Base-by-base conservation (phyloP, 805 yeast genomes). In the Metschnikowia proteae region DNA sequence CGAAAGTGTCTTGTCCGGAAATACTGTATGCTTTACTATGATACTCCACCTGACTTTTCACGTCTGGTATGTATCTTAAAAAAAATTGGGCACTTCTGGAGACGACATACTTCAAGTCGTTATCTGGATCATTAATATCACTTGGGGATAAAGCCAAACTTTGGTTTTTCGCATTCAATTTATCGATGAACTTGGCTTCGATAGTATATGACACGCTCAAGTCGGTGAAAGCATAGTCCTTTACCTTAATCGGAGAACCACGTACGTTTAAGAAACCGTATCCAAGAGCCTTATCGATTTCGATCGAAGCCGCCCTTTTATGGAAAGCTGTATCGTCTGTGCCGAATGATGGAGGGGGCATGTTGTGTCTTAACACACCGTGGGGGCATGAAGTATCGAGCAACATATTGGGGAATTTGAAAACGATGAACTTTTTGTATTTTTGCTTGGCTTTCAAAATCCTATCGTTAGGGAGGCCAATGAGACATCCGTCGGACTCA, bases 381-480 rank as follows among this genome's bases (percentile, higher is more conserved):
- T 79, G 78, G 29, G 74, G 68, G 57, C 86, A 81, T 5, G 75
- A 63, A 23, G 74, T 74, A 56, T 81, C 86, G 36, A 82, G 62
- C 27, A 80, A 60, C 53, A 74, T 75, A 34, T 72, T 65, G 1
- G 87, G 87, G 44, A 82, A 72, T 59, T 74, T 80, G 62, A 82
- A 82, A 37, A 79, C 76, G 61, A 82, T 79, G 53, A 74, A 79
- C 58, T 82, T 82, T 57, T 80, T 80, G 56, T 82, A 81, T 53
- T 70, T 75, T 7, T 67, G 65, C 28, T 71, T 61, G 2, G 85
- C 82, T 47, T 70, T 69, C 33, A 82, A 62, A 0, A 76, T 63
- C 54, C 86, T 61, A 46, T 71, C 74, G 52, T 74, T 64, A 6
- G 78, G 78, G 17, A 82, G 60, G 0, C 85, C 86, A 40, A 81